Base-by-base conservation (phyloP, 2,329 filamentous ascomycete species). In the Trichoderma atrobrunneum region DNA sequence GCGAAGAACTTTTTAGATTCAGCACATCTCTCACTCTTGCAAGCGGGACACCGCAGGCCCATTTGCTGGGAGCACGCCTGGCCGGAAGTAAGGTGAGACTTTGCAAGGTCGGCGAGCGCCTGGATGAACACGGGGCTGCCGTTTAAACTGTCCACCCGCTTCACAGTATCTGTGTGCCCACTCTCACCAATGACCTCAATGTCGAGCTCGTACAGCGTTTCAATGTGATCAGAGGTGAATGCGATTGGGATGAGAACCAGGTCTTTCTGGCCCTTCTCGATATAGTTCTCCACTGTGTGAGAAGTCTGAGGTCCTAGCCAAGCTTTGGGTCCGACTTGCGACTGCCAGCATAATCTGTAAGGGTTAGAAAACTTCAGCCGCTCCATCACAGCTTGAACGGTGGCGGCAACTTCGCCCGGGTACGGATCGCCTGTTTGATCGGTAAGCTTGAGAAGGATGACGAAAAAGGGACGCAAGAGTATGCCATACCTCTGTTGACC, bases 191-290 rank as follows among this genome's bases (percentile, higher is more conserved):
- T 98, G 51, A 99, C 94, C 82, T 99, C 96, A 77, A 93, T 87
- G 80, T 99, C 96, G 67, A 99, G 85, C 82, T 99, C 96, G 80
- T 92, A 98, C 1, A 99, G 86, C 0, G 96, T 99, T 84, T 99
- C 96, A 76, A 99, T 99, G 80, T 99, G 96, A 78, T 99, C 96
- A n/a, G 93, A 97, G 0, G 96, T 99, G 80, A 99, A 99, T 7
- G 96, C 96, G 75, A 99, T 97, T 0, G 96, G 96, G 71, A 99
- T 94, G 7, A 99, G 86, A 1, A 98, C 87, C 70, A 99, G 86
- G 79, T 99, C 94, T 70, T 91, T 97, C 79, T 98, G 93, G 1
- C 95, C 96, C 82, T 96, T 94, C 79, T 92, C 90, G 75, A 98
- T 90, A 79, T 98, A 97, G 73, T 94, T 88, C 79, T 95, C 90